Percentiles rank a stretch among this genome's conserved stretches.
Evolutionary conservation across 2,329 filamentous ascomycete species (phyloP).

Genomic region (Pestalotiopsis sp.): DNA sequence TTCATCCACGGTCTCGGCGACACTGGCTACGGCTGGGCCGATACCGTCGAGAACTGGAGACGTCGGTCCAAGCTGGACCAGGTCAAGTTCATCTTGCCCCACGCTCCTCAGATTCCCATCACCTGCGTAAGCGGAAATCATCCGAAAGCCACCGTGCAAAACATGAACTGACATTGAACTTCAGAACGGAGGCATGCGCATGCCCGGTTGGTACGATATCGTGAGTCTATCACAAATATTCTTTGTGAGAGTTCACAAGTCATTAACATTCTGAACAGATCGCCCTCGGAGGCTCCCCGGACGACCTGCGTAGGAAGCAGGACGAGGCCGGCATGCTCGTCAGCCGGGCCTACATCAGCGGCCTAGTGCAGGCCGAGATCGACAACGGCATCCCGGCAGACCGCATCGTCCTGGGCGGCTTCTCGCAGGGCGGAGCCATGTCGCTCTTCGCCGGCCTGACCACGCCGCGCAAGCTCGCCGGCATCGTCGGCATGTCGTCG

Average conservation of each 20-base stretch:
- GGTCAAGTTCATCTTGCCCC: constrained; percentile 92
- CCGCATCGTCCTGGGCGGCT: constrained; percentile 84
- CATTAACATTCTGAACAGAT: constrained; percentile 16
- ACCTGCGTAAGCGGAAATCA: constrained; percentile 65
- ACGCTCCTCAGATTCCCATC: constrained; percentile 85
- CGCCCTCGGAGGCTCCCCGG: constrained; percentile 28
- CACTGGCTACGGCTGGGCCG: constrained; percentile 76
- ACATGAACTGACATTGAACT: constrained; percentile 7
- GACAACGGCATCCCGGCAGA: constrained; percentile 78
- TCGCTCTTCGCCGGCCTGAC: constrained; percentile 81
- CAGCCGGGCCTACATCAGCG: constrained; percentile 76
- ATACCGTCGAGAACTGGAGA: constrained; percentile 86
- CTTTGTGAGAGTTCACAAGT: background rate
- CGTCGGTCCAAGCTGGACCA: constrained; percentile 79
- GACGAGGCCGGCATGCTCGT: constrained; percentile 74
- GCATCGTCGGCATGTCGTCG: constrained; percentile 82
- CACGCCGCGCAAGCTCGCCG: constrained; percentile 73
- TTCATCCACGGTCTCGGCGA: constrained; percentile 93
- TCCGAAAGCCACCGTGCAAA: background rate
- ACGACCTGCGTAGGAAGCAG: constrained; percentile 36
- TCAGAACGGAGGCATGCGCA: constrained; percentile 74
- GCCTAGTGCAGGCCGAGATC: constrained; percentile 79
- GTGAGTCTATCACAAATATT: constrained; percentile 42
- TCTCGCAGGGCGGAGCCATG: constrained; percentile 88
- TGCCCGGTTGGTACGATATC: constrained; percentile 91